Evolutionary conservation across 139 green algal species (phyloP), one percentile per base, ranked within the genome.

Genomic region (Nannochloris sp.): DNA sequence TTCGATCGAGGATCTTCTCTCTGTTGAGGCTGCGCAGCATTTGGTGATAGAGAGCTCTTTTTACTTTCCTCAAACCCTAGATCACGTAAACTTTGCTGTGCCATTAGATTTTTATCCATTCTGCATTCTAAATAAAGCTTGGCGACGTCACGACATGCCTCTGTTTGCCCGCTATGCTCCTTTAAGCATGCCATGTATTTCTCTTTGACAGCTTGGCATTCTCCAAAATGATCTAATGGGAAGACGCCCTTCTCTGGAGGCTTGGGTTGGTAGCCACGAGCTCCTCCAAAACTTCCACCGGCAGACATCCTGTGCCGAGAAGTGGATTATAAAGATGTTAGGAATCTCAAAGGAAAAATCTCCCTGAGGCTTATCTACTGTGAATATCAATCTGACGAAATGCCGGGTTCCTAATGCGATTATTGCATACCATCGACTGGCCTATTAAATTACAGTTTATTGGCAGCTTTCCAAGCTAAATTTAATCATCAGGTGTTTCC

Each of bases 241-340:
- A 98, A 98, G 0, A 97, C 88, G 23, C 92, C 92, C 74, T 98
- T 98, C 65, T 98, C 92, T 2, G 92, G 92, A 0, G 92, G 63
- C 54, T 81, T 79, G 0, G 92, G 75, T 53, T 73, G 62, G 15
- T 73, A 57, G n/a, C 78, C 80, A 0, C 87, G 65, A 2, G 79
- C 67, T 3, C 89, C 89, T 2, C 88, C 86, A 63, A 95, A 88
- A 1, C 75, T 71, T 15, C 73, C 76, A 3, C 71, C 67, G 23
- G 62, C 62, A 42, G 59, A 65, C 70, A 70, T 76, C 57, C 56
- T 0, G 25, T 15, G 15, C 33, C 57, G 30, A 27, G 44, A 53
- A 53, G 23, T 27, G 24, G 10, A 53, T n/a, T 27, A 27, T n/a
- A 53, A 27, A 53, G 23, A 27, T 14, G 1, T 9, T n/a, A 53